Percentiles rank a stretch among this genome's conserved stretches.
These are phyloP conservation scores for Paragyromitra xinjiangensis DNA, from an alignment of 495 filamentous ascomycete species.

Conservation along the genomic window DNA sequence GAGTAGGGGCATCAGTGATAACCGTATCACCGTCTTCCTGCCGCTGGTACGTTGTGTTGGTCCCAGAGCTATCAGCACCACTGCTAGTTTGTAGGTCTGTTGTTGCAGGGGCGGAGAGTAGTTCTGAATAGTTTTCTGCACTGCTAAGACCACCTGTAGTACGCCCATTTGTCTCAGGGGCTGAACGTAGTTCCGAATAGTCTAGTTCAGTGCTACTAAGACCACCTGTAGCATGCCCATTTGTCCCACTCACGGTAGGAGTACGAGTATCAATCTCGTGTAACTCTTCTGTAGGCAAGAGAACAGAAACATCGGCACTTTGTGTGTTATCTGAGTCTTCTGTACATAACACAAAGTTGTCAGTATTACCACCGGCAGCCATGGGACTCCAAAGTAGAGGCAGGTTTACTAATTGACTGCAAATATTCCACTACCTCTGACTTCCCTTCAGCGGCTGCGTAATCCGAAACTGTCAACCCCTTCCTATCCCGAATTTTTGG, in stretches of 20 bases:
- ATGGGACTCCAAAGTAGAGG: background rate
- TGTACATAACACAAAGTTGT: background rate
- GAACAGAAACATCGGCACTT: conserved; percentile 30
- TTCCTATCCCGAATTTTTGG: conserved; percentile 39
- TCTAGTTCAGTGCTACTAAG: conserved; percentile 15
- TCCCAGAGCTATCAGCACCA: conserved; percentile 30
- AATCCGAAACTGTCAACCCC: conserved; percentile 33
- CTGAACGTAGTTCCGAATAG: conserved; percentile 34
- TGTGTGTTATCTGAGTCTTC: conserved; percentile 14
- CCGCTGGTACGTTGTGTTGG: conserved; percentile 31
- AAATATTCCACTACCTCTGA: conserved; percentile 39
- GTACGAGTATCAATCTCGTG: conserved; percentile 41
- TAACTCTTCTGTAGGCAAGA: conserved; percentile 32
- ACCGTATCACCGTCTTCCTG: conserved; percentile 30
- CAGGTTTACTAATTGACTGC: conserved; percentile 35
- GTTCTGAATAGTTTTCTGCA: conserved; percentile 23
- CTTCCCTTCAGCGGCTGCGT: conserved; percentile 36
- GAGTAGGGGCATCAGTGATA: conserved; percentile 11
- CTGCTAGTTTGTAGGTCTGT: conserved; percentile 34
- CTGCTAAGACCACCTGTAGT: conserved; percentile 24
- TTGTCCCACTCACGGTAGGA: conserved; percentile 38
- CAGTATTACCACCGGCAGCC: background rate
- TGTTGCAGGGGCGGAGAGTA: conserved; percentile 13
- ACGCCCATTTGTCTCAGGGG: conserved; percentile 24
- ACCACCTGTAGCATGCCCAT: conserved; percentile 17